Base-by-base conservation (phyloP, 768 basidiomycete species). In the Amyloporia xantha region DNA sequence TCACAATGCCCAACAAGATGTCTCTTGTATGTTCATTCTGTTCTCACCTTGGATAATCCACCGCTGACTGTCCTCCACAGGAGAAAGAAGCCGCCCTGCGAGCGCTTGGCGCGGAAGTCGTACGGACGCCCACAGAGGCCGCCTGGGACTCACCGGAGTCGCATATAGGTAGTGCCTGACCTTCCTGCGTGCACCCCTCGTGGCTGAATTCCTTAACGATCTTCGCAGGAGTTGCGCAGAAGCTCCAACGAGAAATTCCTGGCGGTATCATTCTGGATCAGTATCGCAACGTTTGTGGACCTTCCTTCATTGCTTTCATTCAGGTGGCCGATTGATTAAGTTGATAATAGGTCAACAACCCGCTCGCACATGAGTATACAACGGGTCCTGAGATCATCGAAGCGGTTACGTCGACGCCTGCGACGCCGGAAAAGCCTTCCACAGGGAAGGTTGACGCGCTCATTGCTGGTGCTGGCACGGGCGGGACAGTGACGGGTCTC, bases 1-100 rank as follows among this genome's bases (percentile, higher is more conserved):
- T 91, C 66, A 86, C 84, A 54, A 71, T 96, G 66, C 94, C 94
- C 30, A 83, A 91, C 63, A 97, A 97, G 72, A 98, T 97, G 95
- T 92, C 90, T 4, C 66, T 82, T 48, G 83, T 84, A 56, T 43
- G 78, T 52, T n/a, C n/a, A n/a, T n/a, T n/a, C n/a, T n/a, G n/a
- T n/a, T n/a, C n/a, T n/a, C n/a, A n/a, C n/a, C n/a, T n/a, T n/a
- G n/a, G n/a, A n/a, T n/a, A n/a, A n/a, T n/a, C n/a, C n/a, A n/a
- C n/a, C n/a, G n/a, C n/a, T n/a, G n/a, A n/a, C n/a, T n/a, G n/a
- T n/a, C n/a, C n/a, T n/a, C n/a, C 19, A 37, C 51, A 84, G 78
- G 95, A 99, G 70, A 99, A 99, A 66, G 92, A 93, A 68, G 90
- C 90, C 1, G 78, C 90, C 20, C 74, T 99, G 24, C 83, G 90